phyloP scores from a whole-genome alignment of 2,329 filamentous ascomycete species.

The Fusarium sp. region DNA sequence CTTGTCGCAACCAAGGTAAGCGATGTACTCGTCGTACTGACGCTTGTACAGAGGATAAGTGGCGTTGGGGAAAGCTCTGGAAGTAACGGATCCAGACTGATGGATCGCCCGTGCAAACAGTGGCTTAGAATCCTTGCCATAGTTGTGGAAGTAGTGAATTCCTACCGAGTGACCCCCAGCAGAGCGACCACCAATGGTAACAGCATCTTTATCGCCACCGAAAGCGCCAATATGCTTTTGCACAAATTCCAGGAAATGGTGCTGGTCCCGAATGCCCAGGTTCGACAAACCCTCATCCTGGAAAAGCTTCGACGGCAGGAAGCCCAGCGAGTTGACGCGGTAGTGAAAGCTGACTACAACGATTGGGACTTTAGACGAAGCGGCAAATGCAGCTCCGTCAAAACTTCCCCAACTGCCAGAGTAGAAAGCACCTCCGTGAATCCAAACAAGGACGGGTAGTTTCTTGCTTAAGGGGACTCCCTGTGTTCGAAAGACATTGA shows the following conservation, averaged over 20 bases:
- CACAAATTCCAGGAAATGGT: constrained; percentile 67
- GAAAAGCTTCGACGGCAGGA: constrained; percentile 60
- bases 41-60: constrained; percentile 53
- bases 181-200: constrained; percentile 69
- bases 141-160: constrained; percentile 58
- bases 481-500: constrained; percentile 58
- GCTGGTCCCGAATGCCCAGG: constrained; percentile 68
- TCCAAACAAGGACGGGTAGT: constrained; percentile 58
- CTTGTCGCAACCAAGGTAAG: constrained; percentile 50
- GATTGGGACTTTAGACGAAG: constrained; percentile 56
- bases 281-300: constrained; percentile 61
- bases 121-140: constrained; percentile 49
- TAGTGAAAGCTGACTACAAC: constrained; percentile 63
- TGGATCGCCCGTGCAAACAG: constrained; percentile 55
- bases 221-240: constrained; percentile 67
- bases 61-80: constrained; percentile 55
- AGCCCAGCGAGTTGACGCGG: constrained; percentile 57
- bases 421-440: constrained; percentile 58
- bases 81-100: constrained; percentile 57
- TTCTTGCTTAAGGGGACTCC: constrained; percentile 53
- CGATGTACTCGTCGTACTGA: constrained; percentile 52
- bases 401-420: constrained; percentile 54
- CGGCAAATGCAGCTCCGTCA: constrained; percentile 54
- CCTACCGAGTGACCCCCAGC: constrained; percentile 63
- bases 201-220: constrained; percentile 65